Conservation (phyloP, 176 grass and related monocot species). For the Avena atlantica region DNA sequence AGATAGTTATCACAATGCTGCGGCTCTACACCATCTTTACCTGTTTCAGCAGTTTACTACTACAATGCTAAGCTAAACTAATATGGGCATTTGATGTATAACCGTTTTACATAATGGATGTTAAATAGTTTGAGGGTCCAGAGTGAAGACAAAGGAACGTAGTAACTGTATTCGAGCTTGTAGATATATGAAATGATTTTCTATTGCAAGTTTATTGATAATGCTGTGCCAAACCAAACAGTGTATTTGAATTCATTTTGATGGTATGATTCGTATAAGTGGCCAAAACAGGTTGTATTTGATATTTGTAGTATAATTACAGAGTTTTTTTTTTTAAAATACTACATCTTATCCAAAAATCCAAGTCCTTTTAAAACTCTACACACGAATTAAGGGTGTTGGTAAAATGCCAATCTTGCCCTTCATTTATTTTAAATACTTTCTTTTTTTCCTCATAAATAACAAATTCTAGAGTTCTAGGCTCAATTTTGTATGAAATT, state of each 20-base stretch:
- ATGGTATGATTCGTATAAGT: not conserved
- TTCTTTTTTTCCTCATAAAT: not conserved
- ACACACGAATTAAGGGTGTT: not conserved
- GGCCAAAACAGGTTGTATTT: not conserved
- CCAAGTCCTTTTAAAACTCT: not conserved
- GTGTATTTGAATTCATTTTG: not conserved
- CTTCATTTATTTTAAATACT: not conserved
- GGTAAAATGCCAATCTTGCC: not conserved
- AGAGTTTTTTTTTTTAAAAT: not conserved
- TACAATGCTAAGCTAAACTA: not conserved
- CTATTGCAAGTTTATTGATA: not conserved
- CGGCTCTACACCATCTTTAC: not conserved
- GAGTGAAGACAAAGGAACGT: not conserved
- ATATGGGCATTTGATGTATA: not conserved
- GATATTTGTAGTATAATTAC: conserved; percentile 2
- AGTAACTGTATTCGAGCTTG: not conserved
- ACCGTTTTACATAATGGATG: conserved; percentile 1
- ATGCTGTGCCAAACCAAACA: not conserved
- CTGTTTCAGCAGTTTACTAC: not conserved
- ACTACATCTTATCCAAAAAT: not conserved
- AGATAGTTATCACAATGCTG: not conserved
- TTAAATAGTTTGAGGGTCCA: not conserved
- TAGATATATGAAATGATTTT: not conserved
- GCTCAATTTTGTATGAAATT: not conserved
- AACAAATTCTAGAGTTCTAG: not conserved